Base-by-base conservation (phyloP, 352 stramenopile genomes). In the Globisporangium paroecandrum region DNA sequence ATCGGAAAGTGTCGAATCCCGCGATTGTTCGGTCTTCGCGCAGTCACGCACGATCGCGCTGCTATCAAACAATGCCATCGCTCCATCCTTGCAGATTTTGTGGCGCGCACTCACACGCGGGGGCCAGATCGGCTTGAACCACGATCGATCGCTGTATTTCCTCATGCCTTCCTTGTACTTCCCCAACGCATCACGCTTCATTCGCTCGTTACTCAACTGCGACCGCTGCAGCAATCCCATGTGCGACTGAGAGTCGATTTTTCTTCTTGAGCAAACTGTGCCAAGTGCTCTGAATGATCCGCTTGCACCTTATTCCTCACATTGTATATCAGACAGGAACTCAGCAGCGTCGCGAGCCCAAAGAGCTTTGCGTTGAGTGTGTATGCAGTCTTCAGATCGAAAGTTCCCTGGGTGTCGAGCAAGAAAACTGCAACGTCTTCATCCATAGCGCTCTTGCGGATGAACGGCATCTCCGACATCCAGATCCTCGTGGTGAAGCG, bases 401-500 rank as follows among this genome's bases (percentile, higher is more conserved):
- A 38, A 38, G 15, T 41, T 24, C 15, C 54, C 5, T 59, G 54
- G 1, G 54, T 59, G 15, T 38, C 27, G 3, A 59, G 25, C 54
- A 59, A 18, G 13, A 41, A 59, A 20, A 59, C 54, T 15, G 25
- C 54, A n/a, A 59, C 24, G 54, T 41, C 15, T 13, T 41, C 13
- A 5, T 18, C 25, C 25, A 2, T 25, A 9, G 2, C 15, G 15
- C 15, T 59, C 54, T 38, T 38, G 54, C 25, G 27, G 13, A 59
- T 38, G 13, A 59, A 59, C 25, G 54, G 2, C 15, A 6, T n/a
- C 15, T 41, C 24, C 7, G 27, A 38, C 27, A 41, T 59, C 54
- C 54, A 59, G 34, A 59, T 59, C 2, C 54, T 27, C 15, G 25
- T 32, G 9, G 54, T 59, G 54, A 59, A 29, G 27, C 54, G 32